Evolutionary conservation across 352 stramenopile species (phyloP).

Genomic region (Chrysophaeum taylorii): DNA sequence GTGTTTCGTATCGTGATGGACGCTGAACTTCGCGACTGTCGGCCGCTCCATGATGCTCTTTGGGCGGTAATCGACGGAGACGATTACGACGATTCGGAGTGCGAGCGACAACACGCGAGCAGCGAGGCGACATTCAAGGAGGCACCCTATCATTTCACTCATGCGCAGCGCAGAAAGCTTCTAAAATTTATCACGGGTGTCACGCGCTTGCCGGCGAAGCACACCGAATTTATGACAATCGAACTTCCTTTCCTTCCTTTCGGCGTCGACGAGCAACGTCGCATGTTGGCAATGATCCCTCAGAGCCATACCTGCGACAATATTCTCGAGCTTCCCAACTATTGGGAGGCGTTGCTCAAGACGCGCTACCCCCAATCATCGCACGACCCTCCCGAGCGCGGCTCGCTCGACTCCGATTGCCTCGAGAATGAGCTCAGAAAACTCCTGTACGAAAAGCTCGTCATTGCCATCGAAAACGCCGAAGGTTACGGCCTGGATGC

Average conservation of each 20-base stretch:
- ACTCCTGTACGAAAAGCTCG: slow-evolving; percentile 23
- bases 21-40: slow-evolving; percentile 21
- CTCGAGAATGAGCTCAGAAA: slow-evolving; percentile 17
- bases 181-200: slow-evolving; percentile 35
- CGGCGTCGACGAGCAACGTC: slow-evolving; percentile 18
- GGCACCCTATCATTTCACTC: neutral
- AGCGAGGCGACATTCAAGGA: neutral
- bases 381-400: neutral
- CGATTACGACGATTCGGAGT: slow-evolving; percentile 4
- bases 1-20: slow-evolving; percentile 33
- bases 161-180: slow-evolving; percentile 11
- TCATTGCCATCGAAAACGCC: slow-evolving; percentile 25
- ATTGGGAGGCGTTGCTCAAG: slow-evolving; percentile 29
- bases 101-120: no score
- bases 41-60: slow-evolving; percentile 18
- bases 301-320: slow-evolving; percentile 38
- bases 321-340: slow-evolving; percentile 35
- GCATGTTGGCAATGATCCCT: slow-evolving; percentile 29
- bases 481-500: slow-evolving; percentile 28
- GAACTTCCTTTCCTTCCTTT: slow-evolving; percentile 26
- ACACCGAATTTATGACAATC: slow-evolving; percentile 32
- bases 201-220: slow-evolving; percentile 20
- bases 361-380: neutral
- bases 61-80: slow-evolving; percentile 24
- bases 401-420: slow-evolving; percentile 2